These are phyloP conservation scores for Albophoma yamanashiensis DNA, from an alignment of 2,329 filamentous ascomycete genomes.

Conservation along the genomic window DNA sequence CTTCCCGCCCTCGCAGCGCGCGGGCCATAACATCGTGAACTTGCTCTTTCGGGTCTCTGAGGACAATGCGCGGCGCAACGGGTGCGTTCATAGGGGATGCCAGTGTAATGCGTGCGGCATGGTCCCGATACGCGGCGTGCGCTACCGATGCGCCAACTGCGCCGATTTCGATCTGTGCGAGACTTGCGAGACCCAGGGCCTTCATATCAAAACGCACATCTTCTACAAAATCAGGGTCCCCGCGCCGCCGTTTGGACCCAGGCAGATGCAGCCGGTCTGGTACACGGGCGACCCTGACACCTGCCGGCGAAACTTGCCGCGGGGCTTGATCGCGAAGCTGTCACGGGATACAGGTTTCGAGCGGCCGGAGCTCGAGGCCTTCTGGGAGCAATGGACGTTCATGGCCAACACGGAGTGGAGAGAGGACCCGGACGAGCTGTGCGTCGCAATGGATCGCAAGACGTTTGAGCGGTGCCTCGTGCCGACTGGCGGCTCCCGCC, in stretches of 20 bases:
- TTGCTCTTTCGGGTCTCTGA: constrained; percentile 88
- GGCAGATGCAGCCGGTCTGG: constrained; percentile 72
- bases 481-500: constrained; percentile 68
- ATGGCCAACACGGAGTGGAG: constrained; percentile 80
- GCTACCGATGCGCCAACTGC: constrained; percentile 93
- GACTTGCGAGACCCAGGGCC: constrained; percentile 69
- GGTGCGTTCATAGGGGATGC: constrained; percentile 86
- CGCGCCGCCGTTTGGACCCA: constrained; percentile 70
- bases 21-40: constrained; percentile 71
- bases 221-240: constrained; percentile 95
- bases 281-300: constrained; percentile 79
- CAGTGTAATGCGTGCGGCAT: constrained; percentile 84
- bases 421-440: constrained; percentile 66
- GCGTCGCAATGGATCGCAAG: constrained; percentile 78
- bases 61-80: constrained; percentile 78
- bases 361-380: constrained; percentile 76
- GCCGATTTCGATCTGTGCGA: constrained; percentile 94
- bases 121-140: constrained; percentile 80
- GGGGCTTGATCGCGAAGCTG: constrained; percentile 55
- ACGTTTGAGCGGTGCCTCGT: constrained; percentile 89
- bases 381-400: constrained; percentile 96
- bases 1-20: constrained; percentile 32
- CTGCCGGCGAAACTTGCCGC: constrained; percentile 56
- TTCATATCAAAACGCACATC: constrained; percentile 82
- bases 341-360: constrained; percentile 69